Percentiles rank a stretch among this genome's conserved stretches.
These are phyloP conservation scores for Aspergillus persii DNA, from an alignment of 2,329 filamentous ascomycete genomes.

Conservation along the genomic window DNA sequence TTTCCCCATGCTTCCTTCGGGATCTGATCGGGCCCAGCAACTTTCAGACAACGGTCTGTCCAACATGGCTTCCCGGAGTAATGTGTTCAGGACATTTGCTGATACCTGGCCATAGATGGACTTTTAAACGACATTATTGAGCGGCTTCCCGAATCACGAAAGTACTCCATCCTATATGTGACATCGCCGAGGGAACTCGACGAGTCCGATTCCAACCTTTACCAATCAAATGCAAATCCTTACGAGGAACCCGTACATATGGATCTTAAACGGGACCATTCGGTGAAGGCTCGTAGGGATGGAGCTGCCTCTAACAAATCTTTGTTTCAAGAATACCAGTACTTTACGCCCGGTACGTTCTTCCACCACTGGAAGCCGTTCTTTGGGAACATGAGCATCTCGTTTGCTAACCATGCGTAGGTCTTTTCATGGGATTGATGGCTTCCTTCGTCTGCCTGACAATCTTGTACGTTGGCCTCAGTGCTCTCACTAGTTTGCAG, in stretches of 20 bases:
- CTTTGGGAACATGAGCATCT: not conserved
- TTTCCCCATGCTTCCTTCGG: slow-evolving; percentile 43
- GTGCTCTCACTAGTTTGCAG: slow-evolving; percentile 73
- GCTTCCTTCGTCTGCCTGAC: slow-evolving; percentile 68
- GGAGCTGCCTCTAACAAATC: slow-evolving; percentile 41
- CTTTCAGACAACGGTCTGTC: slow-evolving; percentile 43
- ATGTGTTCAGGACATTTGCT: not conserved
- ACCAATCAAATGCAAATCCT: slow-evolving; percentile 62
- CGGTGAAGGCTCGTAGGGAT: slow-evolving; percentile 29
- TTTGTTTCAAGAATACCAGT: slow-evolving; percentile 87
- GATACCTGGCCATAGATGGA: slow-evolving; percentile 35
- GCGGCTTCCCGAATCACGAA: slow-evolving; percentile 47
- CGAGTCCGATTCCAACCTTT: slow-evolving; percentile 42
- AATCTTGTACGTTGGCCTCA: slow-evolving; percentile 76
- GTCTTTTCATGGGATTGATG: slow-evolving; percentile 83
- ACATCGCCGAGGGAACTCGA: slow-evolving; percentile 56
- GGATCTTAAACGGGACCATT: slow-evolving; percentile 69
- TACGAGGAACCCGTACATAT: slow-evolving; percentile 60
- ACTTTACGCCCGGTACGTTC: slow-evolving; percentile 76
- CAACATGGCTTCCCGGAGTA: not conserved
- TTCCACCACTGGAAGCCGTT: no score
- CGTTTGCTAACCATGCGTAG: slow-evolving; percentile 44
- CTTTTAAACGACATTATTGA: slow-evolving; percentile 49
- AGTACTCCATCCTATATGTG: slow-evolving; percentile 74
- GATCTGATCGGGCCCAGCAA: slow-evolving; percentile 36